Conservation (phyloP, 2,329 filamentous ascomycete species). For the Alternaria dauci region DNA sequence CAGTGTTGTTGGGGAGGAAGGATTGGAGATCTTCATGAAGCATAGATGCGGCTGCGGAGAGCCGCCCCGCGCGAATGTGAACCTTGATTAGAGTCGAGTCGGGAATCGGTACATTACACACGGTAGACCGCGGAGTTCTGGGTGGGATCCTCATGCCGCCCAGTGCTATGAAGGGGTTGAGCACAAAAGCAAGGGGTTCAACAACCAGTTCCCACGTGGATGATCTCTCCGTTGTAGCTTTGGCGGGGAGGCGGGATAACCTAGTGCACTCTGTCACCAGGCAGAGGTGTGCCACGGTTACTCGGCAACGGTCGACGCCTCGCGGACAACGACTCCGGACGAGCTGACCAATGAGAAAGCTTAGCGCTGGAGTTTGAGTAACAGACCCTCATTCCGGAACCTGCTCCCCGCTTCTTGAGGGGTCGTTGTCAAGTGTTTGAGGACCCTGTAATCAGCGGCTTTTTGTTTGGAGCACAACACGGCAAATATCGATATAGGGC, state of each 20-base stretch:
- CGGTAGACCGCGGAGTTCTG: not conserved
- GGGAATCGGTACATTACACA: not conserved
- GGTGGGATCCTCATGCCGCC: not conserved
- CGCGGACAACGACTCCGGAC: conserved; percentile 1
- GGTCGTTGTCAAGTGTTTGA: not conserved
- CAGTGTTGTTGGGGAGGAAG: conserved; percentile 1
- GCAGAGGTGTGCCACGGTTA: not conserved
- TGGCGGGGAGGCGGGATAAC: conserved; percentile 15
- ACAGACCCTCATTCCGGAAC: conserved; percentile 6
- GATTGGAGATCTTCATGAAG: conserved; percentile 1
- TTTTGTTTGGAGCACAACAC: conserved; percentile 3
- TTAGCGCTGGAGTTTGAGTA: not conserved
- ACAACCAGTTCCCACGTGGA: conserved; percentile 13
- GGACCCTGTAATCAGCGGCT: not conserved
- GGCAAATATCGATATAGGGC: conserved; percentile 6
- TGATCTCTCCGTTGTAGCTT: conserved; percentile 11
- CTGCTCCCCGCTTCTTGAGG: not conserved
- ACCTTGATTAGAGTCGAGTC: not conserved
- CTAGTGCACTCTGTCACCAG: conserved; percentile 3
- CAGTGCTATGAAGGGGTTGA: not conserved
- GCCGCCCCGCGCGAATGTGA: conserved; percentile 2
- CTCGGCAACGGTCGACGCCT: conserved; percentile 11
- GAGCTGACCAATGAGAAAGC: not conserved
- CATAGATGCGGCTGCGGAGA: conserved; percentile 4
- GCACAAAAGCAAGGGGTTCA: not conserved